phyloP scores from a whole-genome alignment of 306 rosid genomes.

The Parietaria judaica region DNA sequence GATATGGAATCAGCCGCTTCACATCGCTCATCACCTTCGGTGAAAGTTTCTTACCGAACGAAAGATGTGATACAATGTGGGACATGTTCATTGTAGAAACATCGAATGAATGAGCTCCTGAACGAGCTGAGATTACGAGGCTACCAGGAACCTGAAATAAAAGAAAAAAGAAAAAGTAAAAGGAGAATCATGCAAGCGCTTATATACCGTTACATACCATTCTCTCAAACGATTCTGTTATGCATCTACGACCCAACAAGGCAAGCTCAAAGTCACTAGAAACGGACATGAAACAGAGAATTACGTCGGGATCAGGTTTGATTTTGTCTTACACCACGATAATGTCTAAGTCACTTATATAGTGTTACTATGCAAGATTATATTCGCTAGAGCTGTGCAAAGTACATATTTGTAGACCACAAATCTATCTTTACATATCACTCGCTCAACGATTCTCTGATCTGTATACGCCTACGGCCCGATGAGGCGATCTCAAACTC shows the following conservation, averaged over 20 bases:
- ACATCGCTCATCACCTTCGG: constrained; percentile 60
- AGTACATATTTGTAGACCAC: no score
- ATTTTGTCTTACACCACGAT: constrained; percentile 3
- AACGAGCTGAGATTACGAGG: constrained; percentile 72
- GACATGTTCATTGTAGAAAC: constrained; percentile 95
- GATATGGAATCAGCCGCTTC: constrained; percentile 64
- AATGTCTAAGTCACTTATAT: constrained; percentile 2
- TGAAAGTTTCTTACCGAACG: constrained; percentile 63
- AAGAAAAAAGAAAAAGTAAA: background rate
- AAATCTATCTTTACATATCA: no score
- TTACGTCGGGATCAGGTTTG: background rate
- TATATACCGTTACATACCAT: background rate
- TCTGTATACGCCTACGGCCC: no score
- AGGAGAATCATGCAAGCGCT: background rate
- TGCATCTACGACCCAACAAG: background rate
- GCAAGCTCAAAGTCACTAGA: background rate
- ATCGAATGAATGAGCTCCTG: constrained; percentile 91
- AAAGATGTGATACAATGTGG: constrained; percentile 65
- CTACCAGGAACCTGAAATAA: constrained; percentile 85
- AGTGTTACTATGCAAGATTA: background rate
- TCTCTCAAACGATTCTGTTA: background rate
- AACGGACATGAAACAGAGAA: background rate
- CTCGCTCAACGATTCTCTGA: no score
- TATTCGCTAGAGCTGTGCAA: no score
- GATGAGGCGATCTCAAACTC: no score